Evolutionary conservation across 805 yeast genomes (phyloP), one percentile per base, ranked within the genome.

Genomic region (Kazachstania martiniae): DNA sequence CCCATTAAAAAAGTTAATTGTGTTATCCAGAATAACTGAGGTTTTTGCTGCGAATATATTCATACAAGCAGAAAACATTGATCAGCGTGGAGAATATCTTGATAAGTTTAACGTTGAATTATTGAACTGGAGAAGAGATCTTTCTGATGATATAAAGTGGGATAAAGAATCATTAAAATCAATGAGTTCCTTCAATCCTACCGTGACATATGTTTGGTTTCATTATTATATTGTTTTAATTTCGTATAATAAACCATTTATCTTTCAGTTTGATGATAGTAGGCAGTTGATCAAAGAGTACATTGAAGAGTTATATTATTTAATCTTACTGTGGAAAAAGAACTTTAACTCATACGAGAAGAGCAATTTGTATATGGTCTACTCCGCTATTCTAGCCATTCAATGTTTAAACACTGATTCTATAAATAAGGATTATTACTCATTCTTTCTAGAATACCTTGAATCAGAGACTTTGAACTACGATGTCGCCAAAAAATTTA

Each of bases 181-280:
- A 17, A 48, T 63, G 14, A 17, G 31, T 16, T 64, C 66, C 3
- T 65, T 61, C 34, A 67, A 71, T 39, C 75, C 77, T 0, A 68
- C 72, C 1, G 49, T 58, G 10, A 58, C 68, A 35, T 59, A 67
- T 29, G 63, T 71, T 12, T 55, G 69, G 37, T 70, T 65, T 40
- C 72, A 69, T 42, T 73, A 71, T 46, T 73, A 72, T 42, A 61
- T 74, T 22, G 61, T 70, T 8, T 44, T 70, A n/a, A 56, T 74
- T 12, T 72, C 79, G 40, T 59, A 72, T 27, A 73, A 73, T 42
- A 56, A 75, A 18, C 77, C 77, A 4, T 72, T 72, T 41, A 62
- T 71, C 5, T 42, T 37, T 22, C 52, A 49, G 18, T 29, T 41
- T 1, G 32, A 34, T 8, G 33, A 44, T 25, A 45, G 53, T 26